Evolutionary conservation across 176 grass and related monocot genomes (phyloP), one percentile per base, ranked within the genome.

Genomic region (Cocos nucifera): DNA sequence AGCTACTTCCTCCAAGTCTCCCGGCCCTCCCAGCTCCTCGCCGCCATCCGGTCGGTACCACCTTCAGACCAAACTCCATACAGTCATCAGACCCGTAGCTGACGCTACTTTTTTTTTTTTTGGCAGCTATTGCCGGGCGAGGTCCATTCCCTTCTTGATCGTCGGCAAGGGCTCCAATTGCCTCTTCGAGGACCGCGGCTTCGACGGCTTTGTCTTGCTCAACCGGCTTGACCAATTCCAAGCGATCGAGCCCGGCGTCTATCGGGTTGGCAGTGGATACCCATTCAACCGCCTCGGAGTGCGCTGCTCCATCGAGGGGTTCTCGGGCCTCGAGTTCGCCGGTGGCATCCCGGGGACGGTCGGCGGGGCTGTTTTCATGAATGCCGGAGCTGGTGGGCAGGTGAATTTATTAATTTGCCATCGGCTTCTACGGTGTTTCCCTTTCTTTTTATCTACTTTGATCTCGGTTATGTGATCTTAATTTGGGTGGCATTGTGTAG

Each of bases 111-210:
- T 30, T 6, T 30, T 50, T 54, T 30, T 54, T 32, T 57, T 9
- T 22, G 49, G 26, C 51, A 69, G 66, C 18, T 49, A 57, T 10
- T 69, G 66, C 15, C 14, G 30, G n/a, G 24, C 15, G 52, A 69
- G 54, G 27, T 57, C 19, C 54, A 69, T 57, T 39, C 66, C 4
- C 2, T 57, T 49, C 12, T 17, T 69, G 27, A 29, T 69, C n/a
- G 14, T 57, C 14, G 66, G 66, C 19, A 69, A 48, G 15, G 66
- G 66, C 52, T 69, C 66, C 14, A 69, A 69, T n/a, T 69, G 66
- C 53, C 66, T 69, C 53, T 69, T 69, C 53, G 66, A 69, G 16
- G 66, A 69, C 53, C 29, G 50, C 19, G 66, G 66, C 53, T 57
- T 69, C 52, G 66, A 69, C 52, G 66, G 66, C 4, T 35, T 69